These are phyloP conservation scores for Fusarium multiceps DNA, from an alignment of 2,329 filamentous ascomycete genomes.

Conservation along the genomic window DNA sequence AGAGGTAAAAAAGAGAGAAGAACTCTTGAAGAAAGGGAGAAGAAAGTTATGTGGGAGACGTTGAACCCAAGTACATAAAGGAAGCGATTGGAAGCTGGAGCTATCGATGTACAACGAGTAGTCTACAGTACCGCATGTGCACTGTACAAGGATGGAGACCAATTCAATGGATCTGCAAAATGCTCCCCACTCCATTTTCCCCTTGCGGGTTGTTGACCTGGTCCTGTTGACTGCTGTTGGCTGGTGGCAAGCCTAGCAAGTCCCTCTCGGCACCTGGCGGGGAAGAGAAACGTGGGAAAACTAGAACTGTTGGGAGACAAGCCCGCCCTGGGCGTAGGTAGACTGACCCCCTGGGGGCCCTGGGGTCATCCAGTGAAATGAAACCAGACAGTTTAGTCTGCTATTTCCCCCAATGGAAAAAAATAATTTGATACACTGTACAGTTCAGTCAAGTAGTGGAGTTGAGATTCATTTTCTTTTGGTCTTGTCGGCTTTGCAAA, in stretches of 20 bases:
- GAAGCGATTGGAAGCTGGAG: conserved; percentile 31
- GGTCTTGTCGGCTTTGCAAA: conserved; percentile 19
- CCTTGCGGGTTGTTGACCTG: conserved; percentile 39
- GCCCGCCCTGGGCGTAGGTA: conserved; percentile 34
- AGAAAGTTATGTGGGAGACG: conserved; percentile 37
- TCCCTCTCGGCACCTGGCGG: conserved; percentile 42
- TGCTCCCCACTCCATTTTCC: conserved; percentile 32
- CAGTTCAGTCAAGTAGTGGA: conserved; percentile 4
- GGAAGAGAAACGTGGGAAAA: conserved; percentile 37
- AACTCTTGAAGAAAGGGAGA: conserved; percentile 5
- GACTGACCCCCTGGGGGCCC: conserved; percentile 26
- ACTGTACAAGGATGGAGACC: conserved; percentile 25
- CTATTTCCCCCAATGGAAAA: conserved; percentile 43
- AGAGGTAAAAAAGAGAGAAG: conserved; percentile 4
- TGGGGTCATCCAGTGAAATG: conserved; percentile 11
- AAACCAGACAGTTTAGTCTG: neutral
- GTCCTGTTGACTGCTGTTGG: conserved; percentile 39
- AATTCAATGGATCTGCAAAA: conserved; percentile 38
- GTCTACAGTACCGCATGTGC: neutral
- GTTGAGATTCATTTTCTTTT: neutral
- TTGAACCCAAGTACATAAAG: conserved; percentile 40
- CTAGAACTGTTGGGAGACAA: conserved; percentile 49
- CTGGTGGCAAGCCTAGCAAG: conserved; percentile 43
- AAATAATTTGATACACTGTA: neutral
- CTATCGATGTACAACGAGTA: neutral